These are phyloP conservation scores for Claviceps arundinis DNA, from an alignment of 2,329 filamentous ascomycete species.

Conservation along the genomic window DNA sequence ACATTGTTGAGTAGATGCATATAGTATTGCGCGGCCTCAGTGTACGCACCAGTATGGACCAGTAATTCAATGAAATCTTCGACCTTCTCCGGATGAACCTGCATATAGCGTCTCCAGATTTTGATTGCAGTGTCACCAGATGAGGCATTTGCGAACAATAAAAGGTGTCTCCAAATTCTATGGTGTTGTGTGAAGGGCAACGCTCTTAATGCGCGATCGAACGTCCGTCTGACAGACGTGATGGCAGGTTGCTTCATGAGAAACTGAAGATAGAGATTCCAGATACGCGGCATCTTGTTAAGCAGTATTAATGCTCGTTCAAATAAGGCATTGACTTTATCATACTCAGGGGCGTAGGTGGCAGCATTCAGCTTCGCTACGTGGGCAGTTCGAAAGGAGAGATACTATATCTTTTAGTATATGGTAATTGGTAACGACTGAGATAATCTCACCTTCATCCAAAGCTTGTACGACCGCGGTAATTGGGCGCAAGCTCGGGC, in stretches of 20 bases:
- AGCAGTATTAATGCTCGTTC: slow-evolving; percentile 84
- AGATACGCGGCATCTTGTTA: slow-evolving; percentile 97
- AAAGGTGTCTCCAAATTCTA: slow-evolving; percentile 85
- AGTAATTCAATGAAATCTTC: slow-evolving; percentile 93
- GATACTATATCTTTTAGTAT: slow-evolving; percentile 44
- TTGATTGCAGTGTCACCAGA: slow-evolving; percentile 82
- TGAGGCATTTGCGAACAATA: slow-evolving; percentile 80
- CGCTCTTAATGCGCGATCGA: slow-evolving; percentile 83
- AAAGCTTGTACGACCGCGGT: slow-evolving; percentile 92
- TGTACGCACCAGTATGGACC: slow-evolving; percentile 68
- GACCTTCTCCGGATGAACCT: slow-evolving; percentile 86
- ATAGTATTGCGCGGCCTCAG: slow-evolving; percentile 81
- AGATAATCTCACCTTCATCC: slow-evolving; percentile 62
- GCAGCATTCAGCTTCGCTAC: slow-evolving; percentile 72
- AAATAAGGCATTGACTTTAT: slow-evolving; percentile 90
- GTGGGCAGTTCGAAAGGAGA: slow-evolving; percentile 72
- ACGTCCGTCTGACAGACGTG: slow-evolving; percentile 72
- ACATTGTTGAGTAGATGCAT: slow-evolving; percentile 86
- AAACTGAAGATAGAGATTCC: slow-evolving; percentile 94
- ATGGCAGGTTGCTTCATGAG: slow-evolving; percentile 84
- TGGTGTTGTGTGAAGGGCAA: slow-evolving; percentile 91
- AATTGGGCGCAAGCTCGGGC: slow-evolving; percentile 84
- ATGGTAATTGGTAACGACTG: not conserved
- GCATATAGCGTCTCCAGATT: slow-evolving; percentile 93
- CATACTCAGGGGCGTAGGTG: slow-evolving; percentile 64